phyloP scores from a whole-genome alignment of 257 asterid species.

The Ajuga chamaepitys region DNA sequence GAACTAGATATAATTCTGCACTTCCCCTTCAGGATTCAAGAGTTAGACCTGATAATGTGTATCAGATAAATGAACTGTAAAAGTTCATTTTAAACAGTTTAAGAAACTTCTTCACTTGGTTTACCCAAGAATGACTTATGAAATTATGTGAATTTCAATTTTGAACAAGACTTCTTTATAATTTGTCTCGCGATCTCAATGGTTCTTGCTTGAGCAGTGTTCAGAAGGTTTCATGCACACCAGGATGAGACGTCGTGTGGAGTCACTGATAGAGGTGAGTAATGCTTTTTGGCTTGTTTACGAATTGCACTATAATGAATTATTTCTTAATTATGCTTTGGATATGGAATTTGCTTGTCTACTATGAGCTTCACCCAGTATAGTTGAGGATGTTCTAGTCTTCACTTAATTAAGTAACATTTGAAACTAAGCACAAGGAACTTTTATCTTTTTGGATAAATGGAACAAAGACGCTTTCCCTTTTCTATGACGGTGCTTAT shows the following conservation, averaged over 20 bases:
- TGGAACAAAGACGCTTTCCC: background rate
- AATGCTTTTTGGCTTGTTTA: slow-evolving; percentile 8
- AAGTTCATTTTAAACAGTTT: background rate
- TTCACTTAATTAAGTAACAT: background rate
- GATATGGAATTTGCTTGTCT: background rate
- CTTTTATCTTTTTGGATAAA: background rate
- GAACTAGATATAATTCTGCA: too few species aligned
- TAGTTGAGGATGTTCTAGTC: background rate
- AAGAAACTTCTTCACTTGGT: background rate
- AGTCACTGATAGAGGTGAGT: slow-evolving; percentile 76
- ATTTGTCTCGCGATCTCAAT: slow-evolving; percentile 1
- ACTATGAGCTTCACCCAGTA: background rate
- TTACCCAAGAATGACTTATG: background rate
- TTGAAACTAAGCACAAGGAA: background rate
- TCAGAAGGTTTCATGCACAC: slow-evolving; percentile 99
- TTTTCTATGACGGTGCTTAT: background rate
- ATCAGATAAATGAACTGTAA: background rate
- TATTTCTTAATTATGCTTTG: background rate
- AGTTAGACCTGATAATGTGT: too few species aligned
- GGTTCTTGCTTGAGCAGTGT: slow-evolving; percentile 45
- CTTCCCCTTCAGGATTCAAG: too few species aligned
- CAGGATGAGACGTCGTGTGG: slow-evolving; percentile 95
- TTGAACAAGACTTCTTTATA: slow-evolving; percentile 1
- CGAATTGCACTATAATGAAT: background rate
- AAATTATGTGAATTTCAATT: background rate